phyloP scores from a whole-genome alignment of 495 filamentous ascomycete genomes.

The Jackrogersella multiformis region DNA sequence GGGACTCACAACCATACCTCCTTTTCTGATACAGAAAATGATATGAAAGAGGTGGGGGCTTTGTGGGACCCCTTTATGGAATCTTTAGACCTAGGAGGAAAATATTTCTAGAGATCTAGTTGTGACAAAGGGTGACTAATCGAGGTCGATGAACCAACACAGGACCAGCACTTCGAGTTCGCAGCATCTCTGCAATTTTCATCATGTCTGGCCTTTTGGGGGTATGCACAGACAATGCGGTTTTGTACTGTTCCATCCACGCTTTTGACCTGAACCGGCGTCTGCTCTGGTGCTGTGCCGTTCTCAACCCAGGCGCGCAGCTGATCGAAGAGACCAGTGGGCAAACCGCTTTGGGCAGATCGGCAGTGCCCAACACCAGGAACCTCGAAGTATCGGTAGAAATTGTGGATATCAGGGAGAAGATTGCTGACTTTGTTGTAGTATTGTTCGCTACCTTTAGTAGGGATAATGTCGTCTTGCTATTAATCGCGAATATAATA shows the following conservation, averaged over 20 bases:
- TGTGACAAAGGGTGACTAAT: too few relatives aligned
- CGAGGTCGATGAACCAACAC: background rate
- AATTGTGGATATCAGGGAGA: conserved; percentile 15
- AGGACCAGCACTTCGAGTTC: background rate
- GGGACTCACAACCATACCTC: too few relatives aligned
- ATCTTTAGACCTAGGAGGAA: too few relatives aligned
- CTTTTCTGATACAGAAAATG: too few relatives aligned
- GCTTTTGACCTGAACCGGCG: background rate
- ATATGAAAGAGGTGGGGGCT: too few relatives aligned
- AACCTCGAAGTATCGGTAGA: conserved; percentile 45
- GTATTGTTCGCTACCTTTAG: conserved; percentile 32
- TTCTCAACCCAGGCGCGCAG: conserved; percentile 71
- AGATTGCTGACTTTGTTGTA: conserved; percentile 29
- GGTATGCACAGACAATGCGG: background rate
- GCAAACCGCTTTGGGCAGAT: conserved; percentile 62
- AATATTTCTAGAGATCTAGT: too few relatives aligned
- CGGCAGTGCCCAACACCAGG: conserved; percentile 49
- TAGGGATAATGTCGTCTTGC: conserved; percentile 20
- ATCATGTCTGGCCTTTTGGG: background rate
- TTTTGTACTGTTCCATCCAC: background rate
- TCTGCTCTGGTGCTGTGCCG: conserved; percentile 59
- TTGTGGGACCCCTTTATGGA: too few relatives aligned
- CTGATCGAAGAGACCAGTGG: conserved; percentile 64
- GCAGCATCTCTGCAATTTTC: background rate
- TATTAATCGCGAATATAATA: background rate